Conservation (phyloP, 306 rosid species). For the Cicer cuneatum region DNA sequence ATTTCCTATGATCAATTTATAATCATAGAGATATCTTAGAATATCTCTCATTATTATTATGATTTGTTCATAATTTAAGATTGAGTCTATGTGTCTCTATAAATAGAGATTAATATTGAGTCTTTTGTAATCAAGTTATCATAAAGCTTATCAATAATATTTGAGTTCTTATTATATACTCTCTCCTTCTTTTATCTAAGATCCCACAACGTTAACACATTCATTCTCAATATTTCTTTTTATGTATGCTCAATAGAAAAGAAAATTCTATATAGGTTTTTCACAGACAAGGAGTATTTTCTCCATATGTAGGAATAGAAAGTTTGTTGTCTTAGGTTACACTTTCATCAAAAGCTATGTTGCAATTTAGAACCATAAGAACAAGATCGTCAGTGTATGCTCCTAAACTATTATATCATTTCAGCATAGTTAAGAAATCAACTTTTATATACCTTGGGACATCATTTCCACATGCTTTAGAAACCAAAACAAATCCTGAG, state of each 20-base stretch:
- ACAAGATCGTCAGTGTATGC: conserved; percentile 31
- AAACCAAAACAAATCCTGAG: conserved; percentile 82
- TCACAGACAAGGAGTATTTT: conserved; percentile 11
- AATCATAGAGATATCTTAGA: no score
- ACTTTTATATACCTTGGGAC: conserved; percentile 75
- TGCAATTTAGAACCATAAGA: conserved; percentile 30
- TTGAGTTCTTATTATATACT: no score
- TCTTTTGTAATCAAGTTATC: no score
- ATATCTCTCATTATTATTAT: no score
- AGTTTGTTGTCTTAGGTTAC: neutral
- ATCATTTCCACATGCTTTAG: conserved; percentile 92
- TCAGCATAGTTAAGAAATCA: conserved; percentile 25
- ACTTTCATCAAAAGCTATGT: neutral
- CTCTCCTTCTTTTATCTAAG: no score
- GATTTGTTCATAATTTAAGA: no score
- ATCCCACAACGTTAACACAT: no score
- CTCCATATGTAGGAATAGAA: conserved; percentile 1
- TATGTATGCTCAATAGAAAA: neutral
- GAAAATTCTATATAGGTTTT: conserved; percentile 15
- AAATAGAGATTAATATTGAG: no score
- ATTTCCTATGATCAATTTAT: no score
- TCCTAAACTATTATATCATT: conserved; percentile 28
- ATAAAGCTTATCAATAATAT: no score
- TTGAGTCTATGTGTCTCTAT: no score
- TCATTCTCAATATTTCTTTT: conserved; percentile 7